Conservation (phyloP, 2,329 filamentous ascomycete species). For the Neofusicoccum kwambonambiense region DNA sequence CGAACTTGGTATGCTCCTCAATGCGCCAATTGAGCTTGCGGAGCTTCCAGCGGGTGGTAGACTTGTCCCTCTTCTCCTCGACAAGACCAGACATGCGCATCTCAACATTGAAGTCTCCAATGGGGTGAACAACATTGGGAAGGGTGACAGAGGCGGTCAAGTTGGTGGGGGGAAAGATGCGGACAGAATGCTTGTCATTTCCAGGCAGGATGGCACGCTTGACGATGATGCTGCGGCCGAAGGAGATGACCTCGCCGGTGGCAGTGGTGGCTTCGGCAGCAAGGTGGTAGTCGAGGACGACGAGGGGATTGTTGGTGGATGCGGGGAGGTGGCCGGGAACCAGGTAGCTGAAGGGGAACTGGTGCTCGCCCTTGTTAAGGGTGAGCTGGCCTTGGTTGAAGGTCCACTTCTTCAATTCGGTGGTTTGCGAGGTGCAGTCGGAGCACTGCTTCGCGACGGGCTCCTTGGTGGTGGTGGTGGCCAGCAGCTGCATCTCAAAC, state of each 20-base stretch:
- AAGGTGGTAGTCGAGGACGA: slow-evolving; percentile 76
- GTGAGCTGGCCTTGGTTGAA: slow-evolving; percentile 58
- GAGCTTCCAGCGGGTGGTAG: slow-evolving; percentile 81
- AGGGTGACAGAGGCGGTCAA: slow-evolving; percentile 83
- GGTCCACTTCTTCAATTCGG: slow-evolving; percentile 75
- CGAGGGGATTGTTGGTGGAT: slow-evolving; percentile 71
- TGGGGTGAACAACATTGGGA: slow-evolving; percentile 79
- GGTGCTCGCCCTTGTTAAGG: slow-evolving; percentile 61
- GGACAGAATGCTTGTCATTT: slow-evolving; percentile 81
- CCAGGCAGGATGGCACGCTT: slow-evolving; percentile 78
- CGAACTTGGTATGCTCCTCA: slow-evolving; percentile 78
- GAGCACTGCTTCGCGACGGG: slow-evolving; percentile 77
- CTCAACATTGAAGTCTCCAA: slow-evolving; percentile 74
- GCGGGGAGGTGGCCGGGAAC: slow-evolving; percentile 84
- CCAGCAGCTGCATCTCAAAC: slow-evolving; percentile 70
- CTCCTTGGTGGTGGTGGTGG: slow-evolving; percentile 73
- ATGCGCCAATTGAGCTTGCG: slow-evolving; percentile 92
- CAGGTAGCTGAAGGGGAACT: slow-evolving; percentile 85
- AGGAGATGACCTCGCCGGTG: slow-evolving; percentile 61
- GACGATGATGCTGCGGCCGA: slow-evolving; percentile 68
- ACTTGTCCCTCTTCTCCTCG: slow-evolving; percentile 62
- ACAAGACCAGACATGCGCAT: slow-evolving; percentile 86
- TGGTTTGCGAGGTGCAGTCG: slow-evolving; percentile 70
- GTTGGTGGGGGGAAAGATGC: slow-evolving; percentile 95
- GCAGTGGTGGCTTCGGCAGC: slow-evolving; percentile 51